Conservation (phyloP, 1,139 yeast genomes). For the Debaryomyces subglobosus region DNA sequence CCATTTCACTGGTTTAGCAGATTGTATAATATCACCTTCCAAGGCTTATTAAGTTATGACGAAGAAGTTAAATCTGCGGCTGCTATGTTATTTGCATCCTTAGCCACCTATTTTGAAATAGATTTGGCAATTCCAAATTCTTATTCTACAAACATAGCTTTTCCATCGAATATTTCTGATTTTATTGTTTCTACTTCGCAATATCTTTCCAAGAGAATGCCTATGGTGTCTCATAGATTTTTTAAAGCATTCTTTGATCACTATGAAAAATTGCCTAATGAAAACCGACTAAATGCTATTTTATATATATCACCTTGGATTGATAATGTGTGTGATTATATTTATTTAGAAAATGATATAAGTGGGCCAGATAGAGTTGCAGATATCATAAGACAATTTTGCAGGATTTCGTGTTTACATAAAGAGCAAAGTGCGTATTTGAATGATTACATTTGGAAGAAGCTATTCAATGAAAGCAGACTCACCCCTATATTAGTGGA, state of each 20-base stretch:
- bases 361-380: slow-evolving; percentile 65
- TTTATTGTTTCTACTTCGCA: slow-evolving; percentile 64
- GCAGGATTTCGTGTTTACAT: slow-evolving; percentile 61
- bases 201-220: slow-evolving; percentile 58
- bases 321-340: slow-evolving; percentile 62
- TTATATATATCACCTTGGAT: slow-evolving; percentile 77
- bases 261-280: slow-evolving; percentile 45
- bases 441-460: slow-evolving; percentile 69
- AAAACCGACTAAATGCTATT: slow-evolving; percentile 44
- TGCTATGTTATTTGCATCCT: slow-evolving; percentile 63
- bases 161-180: slow-evolving; percentile 71
- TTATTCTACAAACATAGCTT: slow-evolving; percentile 64
- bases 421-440: slow-evolving; percentile 37
- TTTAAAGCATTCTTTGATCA: slow-evolving; percentile 63
- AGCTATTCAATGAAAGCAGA: slow-evolving; percentile 62
- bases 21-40: slow-evolving; percentile 63
- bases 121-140: slow-evolving; percentile 62
- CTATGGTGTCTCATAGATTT: slow-evolving; percentile 65
- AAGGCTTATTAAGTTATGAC: slow-evolving; percentile 65
- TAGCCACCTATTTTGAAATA: slow-evolving; percentile 61
- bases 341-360: slow-evolving; percentile 55
- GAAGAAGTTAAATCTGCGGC: slow-evolving; percentile 66
- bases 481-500: slow-evolving; percentile 63
- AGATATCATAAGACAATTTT: slow-evolving; percentile 63
- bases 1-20: slow-evolving; percentile 54